Evolutionary conservation across 2,329 filamentous ascomycete species (phyloP).

Genomic region (Dothideomycetes sp.): DNA sequence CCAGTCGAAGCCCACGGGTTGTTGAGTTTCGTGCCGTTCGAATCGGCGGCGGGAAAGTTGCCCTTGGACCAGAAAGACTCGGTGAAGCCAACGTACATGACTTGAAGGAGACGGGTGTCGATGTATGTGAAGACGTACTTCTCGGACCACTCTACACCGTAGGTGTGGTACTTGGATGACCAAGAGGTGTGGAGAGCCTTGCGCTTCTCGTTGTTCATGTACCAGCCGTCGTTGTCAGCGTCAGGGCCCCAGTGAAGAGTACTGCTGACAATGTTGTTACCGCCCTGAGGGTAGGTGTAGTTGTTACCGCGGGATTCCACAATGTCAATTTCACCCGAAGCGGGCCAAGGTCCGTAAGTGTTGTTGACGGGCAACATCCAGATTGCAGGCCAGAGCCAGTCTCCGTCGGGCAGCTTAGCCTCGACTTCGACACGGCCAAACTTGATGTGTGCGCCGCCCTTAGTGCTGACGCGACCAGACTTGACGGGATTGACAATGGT

Average conservation of each 20-base stretch:
- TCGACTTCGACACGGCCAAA: constrained; percentile 74
- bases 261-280: constrained; percentile 70
- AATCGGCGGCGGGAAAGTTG: constrained; percentile 21
- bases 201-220: constrained; percentile 71
- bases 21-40: constrained; percentile 25
- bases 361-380: constrained; percentile 72
- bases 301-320: constrained; percentile 75
- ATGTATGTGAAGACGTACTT: constrained; percentile 84
- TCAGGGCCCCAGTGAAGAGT: constrained; percentile 76
- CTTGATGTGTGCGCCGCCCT: constrained; percentile 58
- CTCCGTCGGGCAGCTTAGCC: constrained; percentile 63
- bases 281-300: constrained; percentile 61
- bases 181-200: constrained; percentile 66
- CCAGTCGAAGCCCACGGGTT: constrained; percentile 27
- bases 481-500: constrained; percentile 67
- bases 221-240: constrained; percentile 63
- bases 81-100: constrained; percentile 56
- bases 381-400: constrained; percentile 89
- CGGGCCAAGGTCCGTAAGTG: constrained; percentile 67
- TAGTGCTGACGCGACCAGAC: constrained; percentile 69
- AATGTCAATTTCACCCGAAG: constrained; percentile 76
- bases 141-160: constrained; percentile 74
- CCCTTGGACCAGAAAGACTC: constrained; percentile 28
- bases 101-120: constrained; percentile 68
- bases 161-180: constrained; percentile 58